Conservation (phyloP, 306 rosid species). For the Vachellia pachyceras region DNA sequence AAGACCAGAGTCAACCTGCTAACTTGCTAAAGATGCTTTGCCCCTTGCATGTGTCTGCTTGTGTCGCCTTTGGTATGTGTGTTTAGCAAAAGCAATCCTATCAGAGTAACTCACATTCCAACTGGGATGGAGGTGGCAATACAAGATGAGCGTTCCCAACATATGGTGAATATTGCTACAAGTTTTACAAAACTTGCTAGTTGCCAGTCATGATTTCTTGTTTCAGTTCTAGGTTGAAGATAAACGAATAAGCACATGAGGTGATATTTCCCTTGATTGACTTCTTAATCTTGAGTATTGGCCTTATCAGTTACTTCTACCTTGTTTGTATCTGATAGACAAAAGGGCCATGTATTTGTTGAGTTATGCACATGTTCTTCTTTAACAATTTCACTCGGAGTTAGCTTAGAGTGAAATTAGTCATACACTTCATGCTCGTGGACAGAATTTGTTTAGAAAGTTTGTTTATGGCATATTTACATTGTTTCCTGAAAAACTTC, state of each 20-base stretch:
- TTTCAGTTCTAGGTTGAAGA: neutral
- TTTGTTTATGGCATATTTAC: conserved; percentile 19
- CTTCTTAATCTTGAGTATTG: neutral
- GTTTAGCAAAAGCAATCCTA: no score
- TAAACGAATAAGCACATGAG: neutral
- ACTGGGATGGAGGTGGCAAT: conserved; percentile 80
- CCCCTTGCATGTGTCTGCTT: no score
- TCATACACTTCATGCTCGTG: conserved; percentile 9
- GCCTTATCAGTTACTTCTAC: neutral
- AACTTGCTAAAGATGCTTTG: no score
- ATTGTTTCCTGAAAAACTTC: conserved; percentile 20
- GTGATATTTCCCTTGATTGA: neutral
- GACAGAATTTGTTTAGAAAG: neutral
- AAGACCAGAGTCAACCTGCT: no score
- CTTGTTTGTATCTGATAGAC: neutral
- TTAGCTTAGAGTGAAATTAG: conserved; percentile 2
- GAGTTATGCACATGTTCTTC: neutral
- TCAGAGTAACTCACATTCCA: conserved; percentile 84
- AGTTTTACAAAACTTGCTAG: neutral
- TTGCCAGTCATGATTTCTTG: neutral
- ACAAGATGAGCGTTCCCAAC: conserved; percentile 96
- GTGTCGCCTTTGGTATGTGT: no score
- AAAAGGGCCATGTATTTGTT: neutral
- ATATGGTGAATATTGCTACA: conserved; percentile 58
- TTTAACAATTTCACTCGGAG: conserved; percentile 7